These are phyloP conservation scores for Friedmanniomyces simplex DNA, from an alignment of 495 filamentous ascomycete genomes.

Conservation along the genomic window DNA sequence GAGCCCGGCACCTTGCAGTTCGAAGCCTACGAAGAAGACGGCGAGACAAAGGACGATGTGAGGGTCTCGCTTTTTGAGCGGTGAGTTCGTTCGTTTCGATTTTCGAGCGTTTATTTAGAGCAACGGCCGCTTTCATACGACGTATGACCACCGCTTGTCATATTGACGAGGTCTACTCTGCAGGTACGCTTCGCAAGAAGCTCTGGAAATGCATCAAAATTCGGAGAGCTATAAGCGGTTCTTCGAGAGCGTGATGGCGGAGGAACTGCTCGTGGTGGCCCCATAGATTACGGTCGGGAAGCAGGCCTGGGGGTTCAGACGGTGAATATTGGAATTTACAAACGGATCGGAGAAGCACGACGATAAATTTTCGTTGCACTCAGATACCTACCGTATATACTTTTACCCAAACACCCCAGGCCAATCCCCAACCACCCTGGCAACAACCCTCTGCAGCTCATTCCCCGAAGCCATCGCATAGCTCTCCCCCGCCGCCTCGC, in stretches of 20 bases:
- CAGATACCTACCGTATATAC: no score
- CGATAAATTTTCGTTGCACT: no score
- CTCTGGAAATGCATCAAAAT: background rate
- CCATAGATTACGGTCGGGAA: background rate
- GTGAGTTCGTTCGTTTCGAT: no score
- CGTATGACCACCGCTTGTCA: no score
- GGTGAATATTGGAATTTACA: no score
- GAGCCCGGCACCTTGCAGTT: background rate
- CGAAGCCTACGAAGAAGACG: background rate
- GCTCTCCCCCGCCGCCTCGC: conserved; percentile 7
- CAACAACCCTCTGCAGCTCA: conserved; percentile 2
- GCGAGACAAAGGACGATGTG: background rate
- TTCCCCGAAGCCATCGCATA: background rate
- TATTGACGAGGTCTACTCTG: no score
- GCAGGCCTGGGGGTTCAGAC: background rate
- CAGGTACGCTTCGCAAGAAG: background rate
- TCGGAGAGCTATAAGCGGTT: background rate
- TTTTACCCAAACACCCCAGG: conserved; percentile 4
- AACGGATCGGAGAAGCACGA: no score
- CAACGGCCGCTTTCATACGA: no score
- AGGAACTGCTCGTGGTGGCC: background rate
- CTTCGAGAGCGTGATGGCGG: background rate
- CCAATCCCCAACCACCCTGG: conserved; percentile 2
- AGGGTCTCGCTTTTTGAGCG: background rate
- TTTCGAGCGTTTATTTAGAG: no score